Evolutionary conservation across 1,284 basidiomycete species (phyloP), one percentile per base, ranked within the genome.

Genomic region (Malassezia sympodialis): DNA sequence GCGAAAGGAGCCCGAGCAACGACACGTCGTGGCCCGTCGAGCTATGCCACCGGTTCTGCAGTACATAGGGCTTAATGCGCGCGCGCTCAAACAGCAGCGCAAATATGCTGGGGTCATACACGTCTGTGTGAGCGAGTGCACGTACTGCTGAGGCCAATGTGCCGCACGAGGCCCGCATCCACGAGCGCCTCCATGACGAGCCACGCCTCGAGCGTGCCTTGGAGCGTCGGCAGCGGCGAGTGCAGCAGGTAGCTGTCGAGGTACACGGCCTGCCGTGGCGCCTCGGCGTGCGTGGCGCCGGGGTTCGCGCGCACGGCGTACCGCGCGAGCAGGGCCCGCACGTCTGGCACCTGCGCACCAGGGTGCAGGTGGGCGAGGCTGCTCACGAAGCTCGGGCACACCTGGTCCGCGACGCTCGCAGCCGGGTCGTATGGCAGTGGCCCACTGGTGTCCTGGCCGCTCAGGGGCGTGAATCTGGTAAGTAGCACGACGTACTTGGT

Each of bases 21-120:
- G 69, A 69, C 1, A 73, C 68, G 35, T 73, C 70, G 58, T 73
- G 70, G 4, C 69, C 68, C 0, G 67, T 72, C 2, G 67, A 63
- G 37, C 56, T 53, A 42, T 73, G 70, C 69, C 69, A 73, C 15
- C 70, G 53, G 46, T 73, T 73, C 53, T 73, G 70, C n/a, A 73
- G 48, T 10, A 70, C 51, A 14, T 30, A 30, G 0, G 68, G 66
- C 2, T 60, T 56, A 32, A 70, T 63, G 30, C 45, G 41, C 8
- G 63, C 57, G 8, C 54, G 57, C 3, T 61, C 35, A 14, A 61
- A 49, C 5, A 73, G 58, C 6, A 63, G 52, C 7, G 57, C 42
- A 31, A 67, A 67, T 41, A 73, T 73, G 21, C 65, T 47, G 1
- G 70, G 60, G 48, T 72, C 66, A 52, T 73, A 73, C 11, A 69